phyloP scores from a whole-genome alignment of 2,329 filamentous ascomycete genomes.

The Paramyrothecium sp. region DNA sequence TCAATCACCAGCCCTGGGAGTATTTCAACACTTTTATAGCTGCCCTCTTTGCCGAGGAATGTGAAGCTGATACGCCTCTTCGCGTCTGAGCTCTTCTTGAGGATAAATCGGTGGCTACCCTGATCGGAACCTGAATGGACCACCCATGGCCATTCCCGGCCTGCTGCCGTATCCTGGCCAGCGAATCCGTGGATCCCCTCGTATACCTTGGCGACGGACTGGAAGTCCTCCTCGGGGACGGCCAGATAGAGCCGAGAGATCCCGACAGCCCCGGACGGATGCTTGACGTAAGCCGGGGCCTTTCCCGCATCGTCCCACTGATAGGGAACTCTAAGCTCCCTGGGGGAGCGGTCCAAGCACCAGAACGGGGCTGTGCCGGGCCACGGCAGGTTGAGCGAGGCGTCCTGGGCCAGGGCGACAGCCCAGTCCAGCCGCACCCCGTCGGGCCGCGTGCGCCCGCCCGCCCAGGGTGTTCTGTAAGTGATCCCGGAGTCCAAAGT shows the following conservation, averaged over 20 bases:
- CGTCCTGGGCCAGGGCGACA: conserved; percentile 42
- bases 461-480: conserved; percentile 48
- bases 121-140: conserved; percentile 5
- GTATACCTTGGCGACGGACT: conserved; percentile 19
- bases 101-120: not conserved
- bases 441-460: conserved; percentile 54
- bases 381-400: conserved; percentile 19
- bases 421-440: conserved; percentile 59
- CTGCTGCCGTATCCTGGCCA: too few species aligned
- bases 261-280: conserved; percentile 52
- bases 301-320: too few species aligned
- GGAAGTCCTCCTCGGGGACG: conserved; percentile 19
- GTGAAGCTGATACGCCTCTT: not conserved
- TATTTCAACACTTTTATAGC: not conserved
- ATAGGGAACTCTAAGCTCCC: conserved; percentile 54
- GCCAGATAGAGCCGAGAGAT: conserved; percentile 42
- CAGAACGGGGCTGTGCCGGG: conserved; percentile 61
- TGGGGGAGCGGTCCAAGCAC: conserved; percentile 61
- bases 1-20: not conserved
- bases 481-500: conserved; percentile 30
- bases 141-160: conserved; percentile 8
- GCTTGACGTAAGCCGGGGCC: conserved; percentile 29
- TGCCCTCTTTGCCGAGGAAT: too few species aligned
- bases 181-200: conserved; percentile 21
- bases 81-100: not conserved